phyloP scores from a whole-genome alignment of 805 yeast genomes.

The Metschnikowia corniflorae region DNA sequence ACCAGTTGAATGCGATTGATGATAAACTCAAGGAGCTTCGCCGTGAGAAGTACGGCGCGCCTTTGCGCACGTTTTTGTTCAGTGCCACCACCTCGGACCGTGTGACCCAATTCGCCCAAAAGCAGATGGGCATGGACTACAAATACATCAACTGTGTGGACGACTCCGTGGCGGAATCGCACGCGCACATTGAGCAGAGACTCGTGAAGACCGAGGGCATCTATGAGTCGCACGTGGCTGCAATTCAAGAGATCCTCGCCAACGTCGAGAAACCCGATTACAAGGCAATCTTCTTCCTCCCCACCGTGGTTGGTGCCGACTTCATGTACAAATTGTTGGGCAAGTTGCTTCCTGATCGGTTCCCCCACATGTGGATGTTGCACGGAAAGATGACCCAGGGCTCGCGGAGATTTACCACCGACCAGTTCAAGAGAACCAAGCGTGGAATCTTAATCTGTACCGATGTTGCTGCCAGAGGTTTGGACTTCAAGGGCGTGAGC shows the following conservation, averaged over 20 bases:
- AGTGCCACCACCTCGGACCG: slow-evolving; percentile 82
- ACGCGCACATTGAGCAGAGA: slow-evolving; percentile 71
- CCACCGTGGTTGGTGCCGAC: slow-evolving; percentile 69
- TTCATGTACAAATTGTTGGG: slow-evolving; percentile 45
- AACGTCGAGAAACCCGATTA: slow-evolving; percentile 40
- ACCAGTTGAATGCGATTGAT: slow-evolving; percentile 58
- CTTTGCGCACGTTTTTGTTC: slow-evolving; percentile 67
- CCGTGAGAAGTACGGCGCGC: slow-evolving; percentile 16
- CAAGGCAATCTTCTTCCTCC: slow-evolving; percentile 80
- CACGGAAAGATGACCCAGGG: slow-evolving; percentile 77
- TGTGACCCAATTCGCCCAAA: slow-evolving; percentile 62
- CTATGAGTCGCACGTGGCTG: slow-evolving; percentile 58
- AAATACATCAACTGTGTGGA: slow-evolving; percentile 71
- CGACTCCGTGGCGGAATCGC: slow-evolving; percentile 66
- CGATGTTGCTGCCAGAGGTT: slow-evolving; percentile 94
- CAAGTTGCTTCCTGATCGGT: slow-evolving; percentile 9
- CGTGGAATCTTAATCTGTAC: slow-evolving; percentile 72
- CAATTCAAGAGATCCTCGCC: slow-evolving; percentile 44
- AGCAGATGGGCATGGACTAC: slow-evolving; percentile 50
- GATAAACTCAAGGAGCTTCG: slow-evolving; percentile 40
- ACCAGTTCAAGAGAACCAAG: slow-evolving; percentile 42
- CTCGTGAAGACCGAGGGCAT: slow-evolving; percentile 52
- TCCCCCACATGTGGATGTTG: slow-evolving; percentile 27
- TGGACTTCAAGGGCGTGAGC: slow-evolving; percentile 87
- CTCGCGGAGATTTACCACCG: slow-evolving; percentile 59